Evolutionary conservation across 805 yeast genomes (phyloP), one percentile per base, ranked within the genome.

Genomic region (Kuraishia piskuri): DNA sequence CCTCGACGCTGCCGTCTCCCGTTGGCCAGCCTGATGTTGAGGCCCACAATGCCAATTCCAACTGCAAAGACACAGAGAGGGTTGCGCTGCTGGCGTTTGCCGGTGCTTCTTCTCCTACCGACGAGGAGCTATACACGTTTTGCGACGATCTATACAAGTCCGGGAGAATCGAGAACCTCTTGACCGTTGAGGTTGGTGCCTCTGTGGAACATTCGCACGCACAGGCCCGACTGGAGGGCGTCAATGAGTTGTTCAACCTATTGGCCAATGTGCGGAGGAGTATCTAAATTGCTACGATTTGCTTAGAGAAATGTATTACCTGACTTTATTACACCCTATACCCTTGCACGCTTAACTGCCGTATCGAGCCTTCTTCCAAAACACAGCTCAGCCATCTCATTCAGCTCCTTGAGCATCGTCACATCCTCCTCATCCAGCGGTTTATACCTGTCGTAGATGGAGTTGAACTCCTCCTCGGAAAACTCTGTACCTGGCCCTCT

Each of bases 21-120:
- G 59, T 61, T 8, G 21, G 55, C 6, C 59, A 57, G 44, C 53
- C 56, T 9, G 57, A 52, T 50, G 59, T 49, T 37, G 59, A 54
- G 40, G 52, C 46, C 10, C 37, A 47, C 8, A 50, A 52, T n/a
- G 25, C 52, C 19, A 44, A 31, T 46, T 24, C n/a, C 1, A 47
- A 14, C 12, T 26, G 19, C 14, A 14, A 8, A 21, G 46, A 20
- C 10, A n/a, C 46, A 12, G 52, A 50, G 14, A 50, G 44, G 48
- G 59, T 78, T 37, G 76, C 74, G 22, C 71, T 80, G 52, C 63
- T 82, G 17, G 74, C 84, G 57, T 71, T 80, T 47, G 79, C 84
- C 50, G 92, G 92, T 26, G 84, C 88, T 1, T 74, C 82, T 2
- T 78, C 85, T 8, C 81, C 86, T 0, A 73, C 82, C n/a, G 86